Conservation (phyloP, 2,329 filamentous ascomycete genomes). For the Bipolaris sorokiniana region DNA sequence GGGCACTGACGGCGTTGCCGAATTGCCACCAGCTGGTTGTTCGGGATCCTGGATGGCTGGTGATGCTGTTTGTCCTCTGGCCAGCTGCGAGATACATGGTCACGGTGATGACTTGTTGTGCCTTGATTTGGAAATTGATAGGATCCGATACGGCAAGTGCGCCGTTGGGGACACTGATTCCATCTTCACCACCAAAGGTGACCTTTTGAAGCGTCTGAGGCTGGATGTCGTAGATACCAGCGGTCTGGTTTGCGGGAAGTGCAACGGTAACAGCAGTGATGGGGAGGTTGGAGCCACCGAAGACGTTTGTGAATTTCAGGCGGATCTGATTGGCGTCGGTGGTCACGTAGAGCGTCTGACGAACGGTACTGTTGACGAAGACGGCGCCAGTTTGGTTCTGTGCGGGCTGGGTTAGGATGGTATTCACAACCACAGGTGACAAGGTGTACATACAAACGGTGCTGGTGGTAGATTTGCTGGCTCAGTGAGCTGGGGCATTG, state of each 20-base stretch:
- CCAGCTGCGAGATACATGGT: slow-evolving; percentile 64
- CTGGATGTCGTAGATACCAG: slow-evolving; percentile 62
- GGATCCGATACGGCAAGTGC: slow-evolving; percentile 67
- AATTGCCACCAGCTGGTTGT: slow-evolving; percentile 66
- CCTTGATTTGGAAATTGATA: slow-evolving; percentile 59
- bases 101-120: slow-evolving; percentile 62
- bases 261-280: slow-evolving; percentile 66
- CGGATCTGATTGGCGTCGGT: slow-evolving; percentile 64
- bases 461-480: slow-evolving; percentile 65
- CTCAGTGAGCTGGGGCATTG: slow-evolving; percentile 71
- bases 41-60: slow-evolving; percentile 68
- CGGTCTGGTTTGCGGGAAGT: slow-evolving; percentile 60
- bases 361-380: slow-evolving; percentile 68
- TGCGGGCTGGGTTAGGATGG: not conserved
- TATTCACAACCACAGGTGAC: not conserved
- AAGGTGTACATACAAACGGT: slow-evolving; percentile 54
- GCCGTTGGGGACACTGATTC: slow-evolving; percentile 61
- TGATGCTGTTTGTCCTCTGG: slow-evolving; percentile 64
- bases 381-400: slow-evolving; percentile 61
- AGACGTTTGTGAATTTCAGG: slow-evolving; percentile 69
- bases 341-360: slow-evolving; percentile 68
- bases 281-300: slow-evolving; percentile 65
- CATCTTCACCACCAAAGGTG: slow-evolving; percentile 63
- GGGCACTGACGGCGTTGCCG: slow-evolving; percentile 62
- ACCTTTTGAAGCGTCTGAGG: slow-evolving; percentile 59